A percentile compares a stretch with the other conserved stretches of the same genome.
These are phyloP conservation scores for Crithidia mellificae DNA, from an alignment of 208 protist genomes.

Conservation along the genomic window DNA sequence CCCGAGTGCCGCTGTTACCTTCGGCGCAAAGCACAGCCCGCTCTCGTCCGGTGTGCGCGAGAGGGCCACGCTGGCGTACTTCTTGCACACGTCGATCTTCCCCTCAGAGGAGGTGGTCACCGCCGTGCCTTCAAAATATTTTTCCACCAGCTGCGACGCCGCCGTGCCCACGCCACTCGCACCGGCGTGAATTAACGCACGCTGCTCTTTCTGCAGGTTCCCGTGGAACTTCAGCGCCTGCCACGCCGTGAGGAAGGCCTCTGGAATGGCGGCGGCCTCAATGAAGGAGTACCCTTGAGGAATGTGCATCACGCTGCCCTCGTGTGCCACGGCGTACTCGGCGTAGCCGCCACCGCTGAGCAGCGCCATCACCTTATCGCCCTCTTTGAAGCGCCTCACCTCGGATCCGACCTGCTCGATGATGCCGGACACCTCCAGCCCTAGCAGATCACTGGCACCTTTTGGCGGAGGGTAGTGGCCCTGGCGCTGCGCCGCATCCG, in stretches of 20 bases:
- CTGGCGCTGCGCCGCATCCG: slow-evolving; percentile 71
- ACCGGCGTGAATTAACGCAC: slow-evolving; percentile 86
- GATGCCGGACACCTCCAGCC: slow-evolving; percentile 88
- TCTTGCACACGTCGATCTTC: slow-evolving; percentile 74
- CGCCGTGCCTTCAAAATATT: slow-evolving; percentile 72
- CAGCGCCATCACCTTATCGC: slow-evolving; percentile 88
- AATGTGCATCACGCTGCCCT: slow-evolving; percentile 69
- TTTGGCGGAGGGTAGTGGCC: slow-evolving; percentile 86
- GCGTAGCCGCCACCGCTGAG: slow-evolving; percentile 92
- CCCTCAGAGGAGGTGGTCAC: slow-evolving; percentile 63
- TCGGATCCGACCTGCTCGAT: slow-evolving; percentile 62
- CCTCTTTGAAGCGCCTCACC: slow-evolving; percentile 58
- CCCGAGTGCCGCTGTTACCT: slow-evolving; percentile 52
- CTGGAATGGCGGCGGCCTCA: slow-evolving; percentile 87
- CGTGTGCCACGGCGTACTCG: slow-evolving; percentile 77
- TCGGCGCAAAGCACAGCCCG: slow-evolving; percentile 55
- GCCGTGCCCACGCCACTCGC: slow-evolving; percentile 89
- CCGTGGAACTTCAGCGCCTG: slow-evolving; percentile 79
- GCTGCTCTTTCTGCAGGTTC: slow-evolving; percentile 56
- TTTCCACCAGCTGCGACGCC: slow-evolving; percentile 80
- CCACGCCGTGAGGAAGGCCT: slow-evolving; percentile 93
- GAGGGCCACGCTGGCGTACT: slow-evolving; percentile 50
- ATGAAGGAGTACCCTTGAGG: slow-evolving; percentile 81
- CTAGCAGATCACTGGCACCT: slow-evolving; percentile 71
- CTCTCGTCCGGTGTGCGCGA: slow-evolving; percentile 53